Percentiles rank a stretch among this genome's conserved stretches.
These are phyloP conservation scores for Colletotrichum kahawae DNA, from an alignment of 2,329 filamentous ascomycete species.

Conservation along the genomic window DNA sequence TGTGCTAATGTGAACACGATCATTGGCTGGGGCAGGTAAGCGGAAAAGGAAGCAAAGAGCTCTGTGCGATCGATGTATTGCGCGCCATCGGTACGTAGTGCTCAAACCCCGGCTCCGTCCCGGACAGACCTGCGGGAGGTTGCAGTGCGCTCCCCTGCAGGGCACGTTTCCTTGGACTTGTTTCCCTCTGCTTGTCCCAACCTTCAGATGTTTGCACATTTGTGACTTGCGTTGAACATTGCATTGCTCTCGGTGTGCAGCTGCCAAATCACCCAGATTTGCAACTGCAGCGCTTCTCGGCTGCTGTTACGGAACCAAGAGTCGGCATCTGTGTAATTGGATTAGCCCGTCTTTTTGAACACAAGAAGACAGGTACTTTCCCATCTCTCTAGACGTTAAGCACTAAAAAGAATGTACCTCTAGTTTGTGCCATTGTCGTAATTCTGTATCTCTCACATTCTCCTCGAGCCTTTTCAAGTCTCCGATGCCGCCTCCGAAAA, in stretches of 20 bases:
- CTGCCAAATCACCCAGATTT: neutral
- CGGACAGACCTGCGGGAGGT: slow-evolving; percentile 7
- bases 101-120: neutral
- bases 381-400: neutral
- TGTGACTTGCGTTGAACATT: neutral
- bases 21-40: neutral
- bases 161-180: neutral
- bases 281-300: neutral
- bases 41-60: neutral
- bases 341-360: neutral
- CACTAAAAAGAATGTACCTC: neutral
- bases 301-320: neutral
- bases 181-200: neutral
- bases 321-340: neutral
- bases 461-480: neutral
- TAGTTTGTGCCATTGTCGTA: neutral
- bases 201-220: neutral
- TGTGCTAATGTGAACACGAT: neutral
- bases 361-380: neutral
- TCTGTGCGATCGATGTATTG: neutral
- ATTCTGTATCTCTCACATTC: neutral
- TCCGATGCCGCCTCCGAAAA: neutral
- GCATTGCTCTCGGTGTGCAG: neutral
- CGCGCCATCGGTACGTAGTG: neutral
- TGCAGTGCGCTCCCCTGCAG: neutral